Evolutionary conservation across 495 filamentous ascomycete genomes (phyloP).

Genomic region (Aspergillus carlsbadensis): DNA sequence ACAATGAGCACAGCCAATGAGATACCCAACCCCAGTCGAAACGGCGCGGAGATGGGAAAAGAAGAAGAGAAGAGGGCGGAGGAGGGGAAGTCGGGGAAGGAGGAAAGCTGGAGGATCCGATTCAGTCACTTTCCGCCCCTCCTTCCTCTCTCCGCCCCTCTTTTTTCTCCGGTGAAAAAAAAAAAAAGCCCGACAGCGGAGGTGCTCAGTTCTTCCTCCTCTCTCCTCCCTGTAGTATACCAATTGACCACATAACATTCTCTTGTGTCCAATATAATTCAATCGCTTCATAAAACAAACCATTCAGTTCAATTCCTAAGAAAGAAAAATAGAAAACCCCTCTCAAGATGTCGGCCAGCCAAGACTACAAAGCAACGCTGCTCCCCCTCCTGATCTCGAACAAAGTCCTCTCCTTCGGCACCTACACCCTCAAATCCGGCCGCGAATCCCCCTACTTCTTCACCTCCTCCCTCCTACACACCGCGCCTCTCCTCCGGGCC

Average conservation of each 20-base stretch:
- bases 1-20: not conserved
- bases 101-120: not conserved
- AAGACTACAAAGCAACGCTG: constrained; percentile 65
- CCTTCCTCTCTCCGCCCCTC: not conserved
- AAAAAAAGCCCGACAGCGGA: constrained; percentile 6
- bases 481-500: constrained; percentile 67
- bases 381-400: constrained; percentile 67
- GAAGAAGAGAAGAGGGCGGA: constrained; percentile 11
- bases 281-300: not conserved
- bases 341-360: constrained; percentile 24
- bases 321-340: not conserved
- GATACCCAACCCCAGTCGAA: not conserved
- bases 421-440: constrained; percentile 85
- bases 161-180: constrained; percentile 11
- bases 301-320: not conserved
- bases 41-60: constrained; percentile 5
- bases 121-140: not conserved
- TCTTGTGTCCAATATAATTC: not conserved
- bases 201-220: not conserved
- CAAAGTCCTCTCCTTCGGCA: constrained; percentile 83
- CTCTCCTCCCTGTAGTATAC: not conserved
- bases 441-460: constrained; percentile 98
- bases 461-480: constrained; percentile 86
- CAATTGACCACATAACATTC: not conserved
- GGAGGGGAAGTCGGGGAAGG: not conserved